Base-by-base conservation (phyloP, 83 land plant species). In the Picea engelmannii region DNA sequence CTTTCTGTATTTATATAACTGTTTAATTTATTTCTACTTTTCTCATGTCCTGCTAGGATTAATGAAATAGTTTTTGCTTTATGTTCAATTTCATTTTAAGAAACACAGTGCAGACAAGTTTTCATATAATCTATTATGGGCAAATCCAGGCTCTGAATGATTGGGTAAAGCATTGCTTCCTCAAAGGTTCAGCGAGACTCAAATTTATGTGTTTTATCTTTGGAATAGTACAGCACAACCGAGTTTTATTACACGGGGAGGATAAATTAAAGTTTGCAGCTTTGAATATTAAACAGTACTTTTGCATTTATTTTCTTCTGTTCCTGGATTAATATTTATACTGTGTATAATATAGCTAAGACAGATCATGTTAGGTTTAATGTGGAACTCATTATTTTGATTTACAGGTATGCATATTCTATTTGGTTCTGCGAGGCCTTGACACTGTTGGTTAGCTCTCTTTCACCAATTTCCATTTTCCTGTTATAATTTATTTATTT, bases 351-450 rank as follows among this genome's bases (percentile, higher is more conserved):
- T n/a, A 21, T 15, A 18, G 55, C 21, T 10, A 5, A 73, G 52
- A 4, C 24, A 3, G 15, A 73, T n/a, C 23, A 24, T 21, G 49
- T 49, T 74, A n/a, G 12, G 9, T 24, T 58, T 74, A 49, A 74
- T 6, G 44, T 44, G 58, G 58, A 49, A 74, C 18, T 49, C 52
- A 42, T 20, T 71, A 20, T 49, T 74, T 74, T n/a, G 12, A 52
- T 81, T 81, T 87, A 85, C 90, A 94, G 96, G 87, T 94, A 5
- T 94, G 96, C 81, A 81, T 97, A 27, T 97, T 97, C 83, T 97
- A 97, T 81, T 69, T 97, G 86, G 96, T 97, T 62, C 93, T 97
- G 69, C 92, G 99, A 82, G 98, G 90, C 47, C 98, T 97, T 61
- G 98, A 97, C 62, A 97, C 98, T 82, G 95, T 97, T 69, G 99